A percentile compares a stretch with the other conserved stretches of the same genome.
These are phyloP conservation scores for Didymella sp. DNA, from an alignment of 2,329 filamentous ascomycete genomes.

Conservation along the genomic window DNA sequence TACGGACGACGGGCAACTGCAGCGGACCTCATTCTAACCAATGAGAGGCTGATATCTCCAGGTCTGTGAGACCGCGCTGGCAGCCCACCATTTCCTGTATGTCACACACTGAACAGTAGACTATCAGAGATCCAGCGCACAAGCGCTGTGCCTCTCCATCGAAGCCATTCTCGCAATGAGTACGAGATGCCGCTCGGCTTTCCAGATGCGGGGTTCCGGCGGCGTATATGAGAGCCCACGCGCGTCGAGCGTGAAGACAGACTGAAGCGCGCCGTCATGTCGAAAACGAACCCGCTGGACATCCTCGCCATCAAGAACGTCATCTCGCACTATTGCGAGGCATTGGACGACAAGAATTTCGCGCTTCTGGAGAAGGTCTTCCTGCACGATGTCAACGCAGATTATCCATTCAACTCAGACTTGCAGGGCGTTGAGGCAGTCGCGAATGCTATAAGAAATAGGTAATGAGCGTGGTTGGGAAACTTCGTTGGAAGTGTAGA, in stretches of 20 bases:
- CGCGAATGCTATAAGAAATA: conserved; percentile 41
- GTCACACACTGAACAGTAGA: background rate
- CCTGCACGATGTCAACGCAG: conserved; percentile 47
- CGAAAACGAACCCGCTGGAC: conserved; percentile 34
- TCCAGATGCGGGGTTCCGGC: conserved; percentile 12
- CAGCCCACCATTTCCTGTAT: background rate
- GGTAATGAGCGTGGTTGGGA: conserved; percentile 29
- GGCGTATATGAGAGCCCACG: background rate
- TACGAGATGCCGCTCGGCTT: background rate
- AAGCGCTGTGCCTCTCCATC: background rate
- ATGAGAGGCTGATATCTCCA: background rate
- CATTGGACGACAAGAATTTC: conserved; percentile 54
- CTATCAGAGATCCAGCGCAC: background rate
- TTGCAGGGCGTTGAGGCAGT: conserved; percentile 47
- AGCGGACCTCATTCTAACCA: background rate
- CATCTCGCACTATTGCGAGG: conserved; percentile 54
- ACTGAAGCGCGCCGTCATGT: conserved; percentile 16
- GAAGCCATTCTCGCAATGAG: background rate
- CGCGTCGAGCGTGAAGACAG: background rate
- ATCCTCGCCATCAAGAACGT: conserved; percentile 52
- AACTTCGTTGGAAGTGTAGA: too few relatives aligned
- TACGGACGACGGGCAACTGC: background rate
- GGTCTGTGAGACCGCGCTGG: background rate
- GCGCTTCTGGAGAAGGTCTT: conserved; percentile 51
- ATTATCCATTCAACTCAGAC: conserved; percentile 49